Percentiles rank a stretch among this genome's conserved stretches.
These are phyloP conservation scores for Pugionium cornutum DNA, from an alignment of 345 rosid genomes.

Conservation along the genomic window DNA sequence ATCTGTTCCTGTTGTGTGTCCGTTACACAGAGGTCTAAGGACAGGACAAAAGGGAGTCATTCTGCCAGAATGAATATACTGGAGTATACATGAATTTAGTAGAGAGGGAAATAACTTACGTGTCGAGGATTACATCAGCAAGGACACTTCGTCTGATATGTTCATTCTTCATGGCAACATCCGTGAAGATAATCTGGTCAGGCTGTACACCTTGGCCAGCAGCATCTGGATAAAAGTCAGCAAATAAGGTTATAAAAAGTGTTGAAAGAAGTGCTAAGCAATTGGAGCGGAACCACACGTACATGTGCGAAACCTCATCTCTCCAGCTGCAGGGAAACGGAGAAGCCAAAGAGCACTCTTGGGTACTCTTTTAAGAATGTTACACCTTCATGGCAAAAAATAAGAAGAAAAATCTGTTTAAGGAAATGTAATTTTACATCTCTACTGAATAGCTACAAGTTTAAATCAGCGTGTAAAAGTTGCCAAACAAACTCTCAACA, in stretches of 20 bases:
- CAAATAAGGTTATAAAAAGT: background rate
- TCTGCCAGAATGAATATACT: background rate
- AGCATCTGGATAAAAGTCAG: slow-evolving; percentile 65
- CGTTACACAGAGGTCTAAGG: slow-evolving; percentile 89
- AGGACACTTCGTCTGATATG: slow-evolving; percentile 92
- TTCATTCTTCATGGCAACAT: slow-evolving; percentile 95
- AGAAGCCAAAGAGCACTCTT: slow-evolving; percentile 98
- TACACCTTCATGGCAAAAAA: slow-evolving; percentile 59
- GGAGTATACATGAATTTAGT: background rate
- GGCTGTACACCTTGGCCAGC: slow-evolving; percentile 76
- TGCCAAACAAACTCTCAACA: background rate
- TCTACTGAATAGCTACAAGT: slow-evolving; percentile 7
- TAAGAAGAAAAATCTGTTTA: background rate
- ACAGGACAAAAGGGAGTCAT: slow-evolving; percentile 2
- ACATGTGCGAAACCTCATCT: slow-evolving; percentile 87
- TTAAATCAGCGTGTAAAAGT: background rate
- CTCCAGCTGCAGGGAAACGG: slow-evolving; percentile 97
- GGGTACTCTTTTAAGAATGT: slow-evolving; percentile 91
- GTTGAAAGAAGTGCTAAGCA: background rate
- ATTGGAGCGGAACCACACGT: slow-evolving; percentile 33
- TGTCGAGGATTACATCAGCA: slow-evolving; percentile 93
- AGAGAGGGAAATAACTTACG: slow-evolving; percentile 49
- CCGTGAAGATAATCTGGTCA: slow-evolving; percentile 91
- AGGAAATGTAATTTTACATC: background rate
- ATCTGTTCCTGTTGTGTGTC: slow-evolving; percentile 97